These are phyloP conservation scores for Saturnispora serradocipensis DNA, from an alignment of 805 yeast species.

Conservation along the genomic window DNA sequence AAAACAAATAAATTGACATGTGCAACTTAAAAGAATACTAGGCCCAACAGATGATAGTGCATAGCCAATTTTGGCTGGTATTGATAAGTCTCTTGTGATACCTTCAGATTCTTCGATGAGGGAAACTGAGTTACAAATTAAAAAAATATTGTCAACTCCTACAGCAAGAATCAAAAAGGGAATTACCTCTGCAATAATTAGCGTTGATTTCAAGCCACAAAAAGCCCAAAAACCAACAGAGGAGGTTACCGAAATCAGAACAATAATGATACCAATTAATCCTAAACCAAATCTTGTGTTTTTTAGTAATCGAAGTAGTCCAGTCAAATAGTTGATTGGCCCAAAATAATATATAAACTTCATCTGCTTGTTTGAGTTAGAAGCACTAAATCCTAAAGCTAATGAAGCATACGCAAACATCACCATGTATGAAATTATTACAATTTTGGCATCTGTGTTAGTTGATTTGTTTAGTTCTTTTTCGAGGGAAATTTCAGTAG, in stretches of 20 bases:
- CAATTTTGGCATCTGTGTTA: constrained; percentile 65
- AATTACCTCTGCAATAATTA: constrained; percentile 92
- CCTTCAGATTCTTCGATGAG: constrained; percentile 35
- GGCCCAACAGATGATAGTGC: constrained; percentile 78
- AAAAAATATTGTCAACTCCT: constrained; percentile 88
- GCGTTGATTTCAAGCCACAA: constrained; percentile 74
- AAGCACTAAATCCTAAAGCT: constrained; percentile 50
- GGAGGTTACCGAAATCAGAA: constrained; percentile 67
- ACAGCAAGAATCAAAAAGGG: constrained; percentile 89
- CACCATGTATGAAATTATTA: constrained; percentile 63
- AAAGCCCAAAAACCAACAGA: constrained; percentile 76
- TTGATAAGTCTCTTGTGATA: constrained; percentile 28
- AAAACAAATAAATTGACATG: constrained; percentile 74
- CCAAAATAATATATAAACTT: constrained; percentile 6
- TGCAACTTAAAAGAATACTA: constrained; percentile 67
- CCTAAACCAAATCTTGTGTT: constrained; percentile 69
- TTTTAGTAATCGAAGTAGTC: constrained; percentile 22
- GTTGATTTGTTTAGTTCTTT: constrained; percentile 77
- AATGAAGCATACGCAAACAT: constrained; percentile 87
- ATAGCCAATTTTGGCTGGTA: constrained; percentile 51
- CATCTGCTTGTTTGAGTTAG: not conserved
- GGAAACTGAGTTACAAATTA: constrained; percentile 72
- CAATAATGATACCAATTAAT: constrained; percentile 73
- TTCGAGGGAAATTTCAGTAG: constrained; percentile 75
- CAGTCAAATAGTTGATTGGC: constrained; percentile 3